phyloP scores from a whole-genome alignment of 805 yeast species.

The Sungouiozyma intestinalis region DNA sequence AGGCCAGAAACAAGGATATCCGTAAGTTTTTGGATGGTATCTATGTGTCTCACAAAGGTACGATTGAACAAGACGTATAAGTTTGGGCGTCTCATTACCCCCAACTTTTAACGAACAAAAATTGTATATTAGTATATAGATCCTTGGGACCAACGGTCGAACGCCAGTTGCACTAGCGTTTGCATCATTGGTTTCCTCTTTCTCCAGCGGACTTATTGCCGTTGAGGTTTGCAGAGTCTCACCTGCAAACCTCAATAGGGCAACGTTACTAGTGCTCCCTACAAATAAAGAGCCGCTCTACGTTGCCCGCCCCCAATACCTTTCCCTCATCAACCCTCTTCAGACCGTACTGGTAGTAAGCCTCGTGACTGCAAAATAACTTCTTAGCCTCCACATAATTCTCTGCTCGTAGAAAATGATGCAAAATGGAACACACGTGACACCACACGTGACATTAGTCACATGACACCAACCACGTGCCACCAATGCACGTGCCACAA shows the following conservation, averaged over 20 bases:
- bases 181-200: not conserved
- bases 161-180: not conserved
- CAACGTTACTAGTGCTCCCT: not conserved
- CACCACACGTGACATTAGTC: too few species aligned
- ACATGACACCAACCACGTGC: too few species aligned
- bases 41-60: constrained; percentile 94
- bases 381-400: too few species aligned
- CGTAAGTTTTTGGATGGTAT: constrained; percentile 99
- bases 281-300: not conserved
- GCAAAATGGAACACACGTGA: too few species aligned
- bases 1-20: constrained; percentile 99
- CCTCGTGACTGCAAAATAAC: too few species aligned
- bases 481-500: too few species aligned
- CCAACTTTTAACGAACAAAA: not conserved
- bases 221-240: not conserved
- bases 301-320: not conserved
- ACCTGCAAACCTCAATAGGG: not conserved
- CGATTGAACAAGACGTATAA: constrained; percentile 56
- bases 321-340: not conserved
- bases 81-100: too few species aligned
- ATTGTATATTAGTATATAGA: not conserved
- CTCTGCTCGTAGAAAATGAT: too few species aligned
- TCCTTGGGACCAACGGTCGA: not conserved
- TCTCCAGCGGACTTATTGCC: not conserved
- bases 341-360: not conserved